Conservation (phyloP, 495 filamentous ascomycete genomes). For the Amorphotheca resinae region DNA sequence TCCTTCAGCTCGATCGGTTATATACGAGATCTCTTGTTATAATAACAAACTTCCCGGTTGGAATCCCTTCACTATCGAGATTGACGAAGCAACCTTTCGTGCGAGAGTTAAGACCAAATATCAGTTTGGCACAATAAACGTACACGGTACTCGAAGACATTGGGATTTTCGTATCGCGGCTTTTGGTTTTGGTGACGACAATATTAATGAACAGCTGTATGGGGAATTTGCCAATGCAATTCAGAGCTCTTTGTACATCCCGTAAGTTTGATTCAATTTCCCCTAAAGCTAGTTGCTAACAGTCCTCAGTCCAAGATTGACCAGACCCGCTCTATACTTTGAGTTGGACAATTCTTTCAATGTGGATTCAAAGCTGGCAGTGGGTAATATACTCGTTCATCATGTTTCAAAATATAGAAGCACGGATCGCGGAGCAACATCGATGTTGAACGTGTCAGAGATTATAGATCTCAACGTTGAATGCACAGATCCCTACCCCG, state of each 20-base stretch:
- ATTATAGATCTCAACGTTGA: slow-evolving; percentile 25
- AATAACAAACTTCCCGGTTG: slow-evolving; percentile 7
- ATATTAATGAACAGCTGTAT: slow-evolving; percentile 17
- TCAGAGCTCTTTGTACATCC: slow-evolving; percentile 23
- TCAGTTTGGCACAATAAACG: slow-evolving; percentile 20
- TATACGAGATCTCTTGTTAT: slow-evolving; percentile 36
- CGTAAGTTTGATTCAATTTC: slow-evolving; percentile 21
- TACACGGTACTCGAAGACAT: slow-evolving; percentile 29
- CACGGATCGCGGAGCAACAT: slow-evolving; percentile 5
- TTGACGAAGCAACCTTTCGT: slow-evolving; percentile 29
- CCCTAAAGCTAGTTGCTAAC: background rate
- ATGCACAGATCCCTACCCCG: background rate
- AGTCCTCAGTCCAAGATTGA: background rate
- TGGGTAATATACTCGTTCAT: slow-evolving; percentile 21
- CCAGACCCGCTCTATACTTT: slow-evolving; percentile 12
- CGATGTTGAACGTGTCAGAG: slow-evolving; percentile 29
- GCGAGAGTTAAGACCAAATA: slow-evolving; percentile 15
- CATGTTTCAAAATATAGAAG: slow-evolving; percentile 20
- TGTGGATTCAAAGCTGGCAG: background rate
- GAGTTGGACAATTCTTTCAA: slow-evolving; percentile 1
- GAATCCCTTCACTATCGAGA: slow-evolving; percentile 32
- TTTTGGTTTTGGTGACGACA: slow-evolving; percentile 10
- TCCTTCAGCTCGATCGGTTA: slow-evolving; percentile 9
- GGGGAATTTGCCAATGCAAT: slow-evolving; percentile 23
- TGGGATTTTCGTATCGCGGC: slow-evolving; percentile 32